Percentiles rank a stretch among this genome's conserved stretches.
These are phyloP conservation scores for Clonostachys sp. DNA, from an alignment of 2,329 filamentous ascomycete genomes.

Conservation along the genomic window DNA sequence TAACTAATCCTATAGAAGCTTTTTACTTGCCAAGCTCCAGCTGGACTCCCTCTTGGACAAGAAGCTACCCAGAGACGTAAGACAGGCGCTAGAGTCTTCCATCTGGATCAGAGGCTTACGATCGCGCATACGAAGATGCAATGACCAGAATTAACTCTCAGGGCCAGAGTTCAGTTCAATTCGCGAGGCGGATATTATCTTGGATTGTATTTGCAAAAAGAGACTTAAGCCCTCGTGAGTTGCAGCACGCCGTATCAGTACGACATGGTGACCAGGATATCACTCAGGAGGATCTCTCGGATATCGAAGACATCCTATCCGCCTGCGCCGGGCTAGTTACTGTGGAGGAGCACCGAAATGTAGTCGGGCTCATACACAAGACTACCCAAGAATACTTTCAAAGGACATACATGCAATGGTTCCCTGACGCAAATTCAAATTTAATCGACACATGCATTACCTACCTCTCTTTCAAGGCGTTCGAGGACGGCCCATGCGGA, in stretches of 20 bases:
- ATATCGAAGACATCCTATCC: constrained; percentile 24
- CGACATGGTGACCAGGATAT: constrained; percentile 16
- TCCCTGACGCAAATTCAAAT: constrained; percentile 18
- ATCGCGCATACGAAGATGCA: constrained; percentile 30
- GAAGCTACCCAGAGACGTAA: constrained; percentile 21
- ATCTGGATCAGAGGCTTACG: constrained; percentile 19
- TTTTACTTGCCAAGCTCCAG: constrained; percentile 10
- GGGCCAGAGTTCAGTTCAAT: constrained; percentile 12
- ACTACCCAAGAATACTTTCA: constrained; percentile 40
- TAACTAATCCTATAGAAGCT: background rate
- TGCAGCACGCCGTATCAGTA: constrained; percentile 35
- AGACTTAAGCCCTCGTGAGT: constrained; percentile 22
- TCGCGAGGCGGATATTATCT: constrained; percentile 29
- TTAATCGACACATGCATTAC: constrained; percentile 23
- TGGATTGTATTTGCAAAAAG: constrained; percentile 33
- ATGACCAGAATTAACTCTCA: constrained; percentile 38
- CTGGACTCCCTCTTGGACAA: constrained; percentile 9
- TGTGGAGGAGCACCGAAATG: constrained; percentile 26
- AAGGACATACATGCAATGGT: constrained; percentile 8
- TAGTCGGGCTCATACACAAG: constrained; percentile 37
- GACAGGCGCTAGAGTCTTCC: constrained; percentile 20
- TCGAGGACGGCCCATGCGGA: background rate
- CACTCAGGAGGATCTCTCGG: constrained; percentile 25
- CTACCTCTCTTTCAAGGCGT: constrained; percentile 27
- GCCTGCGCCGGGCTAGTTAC: constrained; percentile 35